These are phyloP conservation scores for Artemisia argyi DNA, from an alignment of 129 eudicot genomes.

Conservation along the genomic window DNA sequence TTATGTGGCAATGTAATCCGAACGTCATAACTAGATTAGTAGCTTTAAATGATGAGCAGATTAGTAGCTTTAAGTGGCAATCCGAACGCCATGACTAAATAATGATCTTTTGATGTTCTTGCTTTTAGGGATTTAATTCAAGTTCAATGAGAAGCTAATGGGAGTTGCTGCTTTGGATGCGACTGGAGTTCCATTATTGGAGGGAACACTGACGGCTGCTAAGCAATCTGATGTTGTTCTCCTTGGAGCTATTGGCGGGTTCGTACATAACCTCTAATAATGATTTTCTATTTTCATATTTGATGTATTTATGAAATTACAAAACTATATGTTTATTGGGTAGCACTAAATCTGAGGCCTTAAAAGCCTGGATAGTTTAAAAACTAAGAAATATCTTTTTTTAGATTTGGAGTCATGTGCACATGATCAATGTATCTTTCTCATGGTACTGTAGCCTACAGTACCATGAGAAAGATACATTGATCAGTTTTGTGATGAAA, in stretches of 20 bases:
- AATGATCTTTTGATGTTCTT: background rate
- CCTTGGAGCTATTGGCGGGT: conserved; percentile 99
- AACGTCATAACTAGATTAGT: background rate
- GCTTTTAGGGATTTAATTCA: conserved; percentile 64
- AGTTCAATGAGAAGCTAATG: conserved; percentile 81
- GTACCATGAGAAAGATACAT: conserved; percentile 73
- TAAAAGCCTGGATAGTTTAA: background rate
- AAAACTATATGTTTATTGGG: background rate
- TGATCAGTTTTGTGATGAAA: conserved; percentile 69
- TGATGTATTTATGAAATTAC: too few species aligned
- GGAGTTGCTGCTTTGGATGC: conserved; percentile 93
- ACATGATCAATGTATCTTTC: background rate
- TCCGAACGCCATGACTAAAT: too few species aligned
- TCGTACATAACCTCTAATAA: background rate
- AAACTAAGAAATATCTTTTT: background rate
- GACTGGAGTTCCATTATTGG: conserved; percentile 91
- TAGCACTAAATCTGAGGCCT: too few species aligned
- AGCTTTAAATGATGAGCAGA: background rate
- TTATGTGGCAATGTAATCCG: too few species aligned
- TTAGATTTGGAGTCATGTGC: background rate
- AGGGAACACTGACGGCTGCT: conserved; percentile 80
- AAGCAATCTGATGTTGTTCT: conserved; percentile 91
- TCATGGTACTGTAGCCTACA: conserved; percentile 38
- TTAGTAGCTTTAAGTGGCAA: too few species aligned
- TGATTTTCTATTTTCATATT: background rate